These are phyloP conservation scores for Tulasnella sp. DNA, from an alignment of 768 basidiomycete species.

Conservation along the genomic window DNA sequence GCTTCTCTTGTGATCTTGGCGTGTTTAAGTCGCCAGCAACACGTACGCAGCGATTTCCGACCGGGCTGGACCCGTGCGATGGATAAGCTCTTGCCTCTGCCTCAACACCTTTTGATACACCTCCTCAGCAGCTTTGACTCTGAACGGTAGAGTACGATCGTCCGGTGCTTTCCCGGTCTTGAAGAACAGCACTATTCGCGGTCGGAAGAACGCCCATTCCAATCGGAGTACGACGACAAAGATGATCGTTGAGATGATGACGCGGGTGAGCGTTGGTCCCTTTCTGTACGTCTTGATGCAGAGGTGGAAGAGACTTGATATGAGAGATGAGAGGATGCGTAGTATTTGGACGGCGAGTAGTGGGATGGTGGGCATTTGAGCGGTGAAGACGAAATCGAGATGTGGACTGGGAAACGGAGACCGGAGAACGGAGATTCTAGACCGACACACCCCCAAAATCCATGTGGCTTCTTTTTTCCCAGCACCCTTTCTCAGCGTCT, in stretches of 20 bases:
- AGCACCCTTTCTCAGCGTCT: no score
- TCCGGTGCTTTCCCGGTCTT: not conserved
- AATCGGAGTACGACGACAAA: not conserved
- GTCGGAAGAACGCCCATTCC: conserved; percentile 12
- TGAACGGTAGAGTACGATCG: not conserved
- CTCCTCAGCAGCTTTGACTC: conserved; percentile 5
- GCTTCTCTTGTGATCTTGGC: not conserved
- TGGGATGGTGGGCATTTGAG: not conserved
- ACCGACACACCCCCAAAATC: not conserved
- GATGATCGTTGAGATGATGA: not conserved
- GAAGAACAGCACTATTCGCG: not conserved
- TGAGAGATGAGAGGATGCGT: not conserved
- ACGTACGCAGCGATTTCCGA: conserved; percentile 15
- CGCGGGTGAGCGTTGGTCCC: not conserved
- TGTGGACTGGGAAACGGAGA: not conserved
- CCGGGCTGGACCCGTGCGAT: not conserved
- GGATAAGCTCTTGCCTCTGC: conserved; percentile 7
- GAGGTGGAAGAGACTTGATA: not conserved
- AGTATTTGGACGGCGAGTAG: not conserved
- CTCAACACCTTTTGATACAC: conserved; percentile 10
- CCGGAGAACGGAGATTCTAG: not conserved
- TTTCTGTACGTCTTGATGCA: not conserved
- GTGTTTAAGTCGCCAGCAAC: not conserved
- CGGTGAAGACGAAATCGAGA: not conserved
- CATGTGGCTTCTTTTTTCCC: not conserved